phyloP scores from a whole-genome alignment of 1,139 yeast species.

The Sugiyamaella novakii region DNA sequence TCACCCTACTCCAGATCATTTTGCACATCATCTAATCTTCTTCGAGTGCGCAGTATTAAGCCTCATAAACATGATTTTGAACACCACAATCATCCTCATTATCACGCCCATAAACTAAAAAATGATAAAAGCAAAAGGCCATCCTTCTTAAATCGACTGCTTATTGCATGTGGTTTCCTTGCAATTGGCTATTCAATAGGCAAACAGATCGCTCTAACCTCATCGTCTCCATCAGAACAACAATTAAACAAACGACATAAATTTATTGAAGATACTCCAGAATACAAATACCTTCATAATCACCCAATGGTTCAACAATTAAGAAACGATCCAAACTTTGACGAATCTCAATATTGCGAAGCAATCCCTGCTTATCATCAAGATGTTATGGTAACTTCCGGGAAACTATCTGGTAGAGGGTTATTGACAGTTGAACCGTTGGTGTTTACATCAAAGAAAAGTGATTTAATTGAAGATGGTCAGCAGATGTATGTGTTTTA shows the following conservation, averaged over 20 bases:
- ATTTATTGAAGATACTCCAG: conserved; percentile 21
- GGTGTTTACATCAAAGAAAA: conserved; percentile 30
- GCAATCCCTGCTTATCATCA: conserved; percentile 33
- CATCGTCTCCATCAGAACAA: conserved; percentile 3
- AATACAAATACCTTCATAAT: conserved; percentile 28
- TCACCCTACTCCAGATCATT: not conserved
- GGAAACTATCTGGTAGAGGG: conserved; percentile 34
- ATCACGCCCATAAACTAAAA: not conserved
- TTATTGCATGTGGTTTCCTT: conserved; percentile 1
- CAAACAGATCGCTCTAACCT: conserved; percentile 6
- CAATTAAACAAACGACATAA: conserved; percentile 5
- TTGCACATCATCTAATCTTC: not conserved
- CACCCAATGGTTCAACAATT: conserved; percentile 31
- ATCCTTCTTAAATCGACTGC: not conserved
- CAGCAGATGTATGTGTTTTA: conserved; percentile 48
- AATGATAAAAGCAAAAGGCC: no score
- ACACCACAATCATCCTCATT: conserved; percentile 8
- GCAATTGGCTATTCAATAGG: conserved; percentile 16
- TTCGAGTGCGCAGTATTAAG: not conserved
- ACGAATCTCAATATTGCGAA: conserved; percentile 33
- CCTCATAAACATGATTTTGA: not conserved
- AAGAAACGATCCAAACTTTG: conserved; percentile 26
- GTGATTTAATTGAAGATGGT: conserved; percentile 1
- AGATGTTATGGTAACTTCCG: conserved; percentile 34
- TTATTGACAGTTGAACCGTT: conserved; percentile 36